Conservation (phyloP, 2,329 filamentous ascomycete species). For the Akanthomyces dipterigenus region DNA sequence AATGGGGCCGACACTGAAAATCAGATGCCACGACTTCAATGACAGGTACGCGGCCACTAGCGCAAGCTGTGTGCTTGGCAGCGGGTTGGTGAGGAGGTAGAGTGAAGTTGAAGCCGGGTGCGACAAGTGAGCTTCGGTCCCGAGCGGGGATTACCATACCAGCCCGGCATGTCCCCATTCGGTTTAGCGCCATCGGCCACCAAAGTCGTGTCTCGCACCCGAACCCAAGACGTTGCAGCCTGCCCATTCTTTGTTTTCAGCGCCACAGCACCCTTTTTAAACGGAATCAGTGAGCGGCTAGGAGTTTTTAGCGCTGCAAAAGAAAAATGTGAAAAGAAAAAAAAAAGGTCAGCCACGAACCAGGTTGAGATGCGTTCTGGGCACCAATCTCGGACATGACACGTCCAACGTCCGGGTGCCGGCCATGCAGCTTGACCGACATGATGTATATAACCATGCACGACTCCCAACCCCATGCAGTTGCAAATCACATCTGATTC, state of each 20-base stretch:
- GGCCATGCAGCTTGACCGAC: neutral
- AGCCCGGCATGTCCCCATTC: neutral
- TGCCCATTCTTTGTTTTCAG: neutral
- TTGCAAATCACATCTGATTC: neutral
- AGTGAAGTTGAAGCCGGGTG: constrained; percentile 3
- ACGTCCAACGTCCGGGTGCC: neutral
- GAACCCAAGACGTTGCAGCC: constrained; percentile 2
- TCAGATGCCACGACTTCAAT: neutral
- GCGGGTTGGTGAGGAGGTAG: neutral
- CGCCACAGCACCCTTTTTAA: neutral
- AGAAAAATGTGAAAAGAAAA: neutral
- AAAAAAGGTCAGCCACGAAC: neutral
- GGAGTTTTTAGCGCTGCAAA: neutral
- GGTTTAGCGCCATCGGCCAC: constrained; percentile 17
- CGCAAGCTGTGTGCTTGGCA: neutral
- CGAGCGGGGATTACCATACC: constrained; percentile 11
- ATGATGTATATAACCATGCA: neutral
- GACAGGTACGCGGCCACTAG: neutral
- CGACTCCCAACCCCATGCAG: neutral
- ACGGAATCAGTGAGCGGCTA: too few relatives aligned
- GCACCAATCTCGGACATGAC: constrained; percentile 1
- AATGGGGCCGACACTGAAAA: neutral
- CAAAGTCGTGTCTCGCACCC: constrained; percentile 14
- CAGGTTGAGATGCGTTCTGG: neutral
- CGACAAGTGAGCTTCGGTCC: constrained; percentile 17